Evolutionary conservation across 2,329 filamentous ascomycete genomes (phyloP).

Genomic region (Alternaria burnsii): DNA sequence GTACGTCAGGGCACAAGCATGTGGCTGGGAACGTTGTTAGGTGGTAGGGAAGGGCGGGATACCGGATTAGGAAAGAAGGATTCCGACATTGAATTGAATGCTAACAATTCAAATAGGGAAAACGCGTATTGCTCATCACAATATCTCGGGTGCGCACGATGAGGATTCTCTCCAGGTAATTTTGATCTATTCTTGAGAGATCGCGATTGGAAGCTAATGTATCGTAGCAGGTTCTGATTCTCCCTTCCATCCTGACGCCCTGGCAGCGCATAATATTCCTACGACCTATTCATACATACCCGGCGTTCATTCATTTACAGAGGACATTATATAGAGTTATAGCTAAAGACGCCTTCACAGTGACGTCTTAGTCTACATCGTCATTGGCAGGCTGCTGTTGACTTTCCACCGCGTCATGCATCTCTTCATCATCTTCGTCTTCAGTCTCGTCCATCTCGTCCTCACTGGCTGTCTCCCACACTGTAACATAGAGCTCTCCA

Average conservation of each 20-base stretch:
- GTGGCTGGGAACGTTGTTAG: not conserved
- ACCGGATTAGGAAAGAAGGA: not conserved
- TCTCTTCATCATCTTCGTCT: slow-evolving; percentile 11
- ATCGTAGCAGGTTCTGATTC: not conserved
- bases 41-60: not conserved
- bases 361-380: slow-evolving; percentile 7
- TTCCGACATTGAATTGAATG: not conserved
- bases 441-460: slow-evolving; percentile 5
- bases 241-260: too few species aligned
- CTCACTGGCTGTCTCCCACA: slow-evolving; percentile 12
- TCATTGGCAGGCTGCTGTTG: not conserved
- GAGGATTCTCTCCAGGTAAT: not conserved
- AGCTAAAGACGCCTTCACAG: not conserved
- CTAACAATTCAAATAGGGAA: slow-evolving; percentile 26
- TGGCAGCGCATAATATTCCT: not conserved
- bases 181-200: not conserved
- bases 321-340: not conserved
- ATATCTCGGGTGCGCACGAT: slow-evolving; percentile 38
- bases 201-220: not conserved
- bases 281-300: not conserved
- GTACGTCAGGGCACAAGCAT: slow-evolving; percentile 31
- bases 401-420: slow-evolving; percentile 10
- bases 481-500: slow-evolving; percentile 15
- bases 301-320: not conserved
- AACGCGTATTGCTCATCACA: slow-evolving; percentile 40